Percentiles rank a stretch among this genome's conserved stretches.
Evolutionary conservation across 345 rosid species (phyloP).

Genomic region (Gossypium stocksii): DNA sequence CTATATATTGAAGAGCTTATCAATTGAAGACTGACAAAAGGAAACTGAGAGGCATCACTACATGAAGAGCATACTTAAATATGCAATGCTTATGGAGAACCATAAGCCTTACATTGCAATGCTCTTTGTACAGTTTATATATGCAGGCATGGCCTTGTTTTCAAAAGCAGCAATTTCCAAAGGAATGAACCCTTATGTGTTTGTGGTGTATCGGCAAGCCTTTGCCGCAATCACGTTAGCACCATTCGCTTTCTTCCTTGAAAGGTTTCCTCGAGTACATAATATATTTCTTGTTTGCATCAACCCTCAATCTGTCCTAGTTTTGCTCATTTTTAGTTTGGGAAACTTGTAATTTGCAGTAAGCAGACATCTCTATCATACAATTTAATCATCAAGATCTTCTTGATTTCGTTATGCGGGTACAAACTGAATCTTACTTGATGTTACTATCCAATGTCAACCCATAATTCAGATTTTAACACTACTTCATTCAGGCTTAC

Average conservation of each 20-base stretch:
- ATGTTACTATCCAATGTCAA: neutral
- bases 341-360: constrained; percentile 29
- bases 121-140: constrained; percentile 52
- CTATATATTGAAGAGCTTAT: constrained; percentile 7
- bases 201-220: constrained; percentile 78
- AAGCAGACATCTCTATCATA: constrained; percentile 38
- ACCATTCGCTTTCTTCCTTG: constrained; percentile 69
- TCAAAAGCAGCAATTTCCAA: constrained; percentile 65
- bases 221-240: constrained; percentile 58
- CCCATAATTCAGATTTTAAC: neutral
- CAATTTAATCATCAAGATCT: constrained; percentile 41
- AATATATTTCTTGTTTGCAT: neutral
- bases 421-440: constrained; percentile 16
- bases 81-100: constrained; percentile 18
- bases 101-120: constrained; percentile 60
- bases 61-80: constrained; percentile 23
- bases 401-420: constrained; percentile 49
- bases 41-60: constrained; percentile 1
- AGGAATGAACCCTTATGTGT: constrained; percentile 77
- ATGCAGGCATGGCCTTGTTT: constrained; percentile 80
- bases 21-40: neutral
- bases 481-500: constrained; percentile 47
- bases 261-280: constrained; percentile 43
- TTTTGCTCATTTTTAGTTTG: neutral
- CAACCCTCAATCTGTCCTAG: neutral